These are phyloP conservation scores for Poa annua DNA, from an alignment of 176 grass and related monocot species.

Conservation along the genomic window DNA sequence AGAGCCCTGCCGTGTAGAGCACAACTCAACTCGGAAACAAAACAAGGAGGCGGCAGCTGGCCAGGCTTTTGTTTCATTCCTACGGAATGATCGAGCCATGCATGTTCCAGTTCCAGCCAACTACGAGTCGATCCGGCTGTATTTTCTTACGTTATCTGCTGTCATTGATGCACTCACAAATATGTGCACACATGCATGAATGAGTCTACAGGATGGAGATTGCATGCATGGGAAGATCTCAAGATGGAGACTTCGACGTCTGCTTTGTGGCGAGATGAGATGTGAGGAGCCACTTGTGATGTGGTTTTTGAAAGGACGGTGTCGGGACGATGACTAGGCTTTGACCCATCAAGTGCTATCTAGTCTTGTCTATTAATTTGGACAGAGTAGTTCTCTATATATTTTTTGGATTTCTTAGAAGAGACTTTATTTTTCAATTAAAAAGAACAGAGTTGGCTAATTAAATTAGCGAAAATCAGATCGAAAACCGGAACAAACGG, in stretches of 20 bases:
- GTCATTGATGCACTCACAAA: not conserved
- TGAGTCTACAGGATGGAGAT: not conserved
- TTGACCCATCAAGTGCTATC: not conserved
- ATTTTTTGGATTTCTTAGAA: too few relatives aligned
- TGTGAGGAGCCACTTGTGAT: not conserved
- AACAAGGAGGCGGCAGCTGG: slow-evolving; percentile 18
- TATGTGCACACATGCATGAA: too few relatives aligned
- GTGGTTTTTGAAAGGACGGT: not conserved
- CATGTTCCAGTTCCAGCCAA: too few relatives aligned
- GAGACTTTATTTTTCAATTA: too few relatives aligned
- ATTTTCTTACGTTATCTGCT: too few relatives aligned
- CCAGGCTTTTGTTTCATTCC: not conserved
- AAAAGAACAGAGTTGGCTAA: too few relatives aligned
- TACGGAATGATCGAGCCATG: not conserved
- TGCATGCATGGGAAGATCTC: not conserved
- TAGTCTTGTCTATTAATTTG: too few relatives aligned
- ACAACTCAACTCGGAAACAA: not conserved
- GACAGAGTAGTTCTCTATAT: too few relatives aligned
- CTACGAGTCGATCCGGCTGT: too few relatives aligned
- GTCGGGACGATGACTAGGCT: not conserved
- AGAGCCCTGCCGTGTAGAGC: too few relatives aligned
- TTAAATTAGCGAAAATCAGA: too few relatives aligned
- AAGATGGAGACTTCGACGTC: not conserved
- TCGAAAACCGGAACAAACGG: too few relatives aligned
- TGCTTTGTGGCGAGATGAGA: not conserved